Evolutionary conservation across 257 asterid genomes (phyloP), one percentile per base, ranked within the genome.

Genomic region (Paulownia fortunei): DNA sequence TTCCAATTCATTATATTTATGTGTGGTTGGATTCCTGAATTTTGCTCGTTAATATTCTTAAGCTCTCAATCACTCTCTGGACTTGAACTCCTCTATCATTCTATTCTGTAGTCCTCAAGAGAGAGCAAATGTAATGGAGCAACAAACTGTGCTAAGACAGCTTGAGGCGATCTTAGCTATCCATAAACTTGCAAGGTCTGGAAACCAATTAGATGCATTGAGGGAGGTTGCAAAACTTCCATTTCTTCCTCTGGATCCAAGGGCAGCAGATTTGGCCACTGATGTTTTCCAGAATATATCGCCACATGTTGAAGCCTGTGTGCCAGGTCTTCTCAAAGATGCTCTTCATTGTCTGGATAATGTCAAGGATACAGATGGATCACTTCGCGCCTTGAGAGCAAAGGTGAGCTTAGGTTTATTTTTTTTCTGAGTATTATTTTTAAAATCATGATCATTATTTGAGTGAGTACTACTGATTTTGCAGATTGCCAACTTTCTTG

Each of bases 401-500:
- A 93, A 93, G 97, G 99, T 91, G 76, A 65, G 76, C 24, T 27
- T 54, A 37, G 30, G 15, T 68, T 39, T 18, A 71, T 44, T 67
- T 24, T 21, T 21, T 30, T 10, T 51, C 23, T 2, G 36, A 39
- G 41, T 26, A 19, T 42, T 71, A 3, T 27, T 67, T 78, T 39
- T 39, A 10, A 0, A 4, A 39, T 39, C 9, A 2, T 18, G 78
- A 18, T 47, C 37, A 19, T 24, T 49, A 5, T 26, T 18, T 73
- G 32, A 67, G 42, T 19, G 60, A 41, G 11, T 27, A 47, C 52
- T 19, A 21, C 26, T 70, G 65, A 41, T 32, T 75, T 51, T 84
- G 90, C 97, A 94, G 99, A 94, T 94, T 7, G 92, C 96, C 60
- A 94, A 92, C 87, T 94, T 94, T 73, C 97, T 94, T 3, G 98